Base-by-base conservation (phyloP, 306 rosid genomes). In the Fagus crenata region DNA sequence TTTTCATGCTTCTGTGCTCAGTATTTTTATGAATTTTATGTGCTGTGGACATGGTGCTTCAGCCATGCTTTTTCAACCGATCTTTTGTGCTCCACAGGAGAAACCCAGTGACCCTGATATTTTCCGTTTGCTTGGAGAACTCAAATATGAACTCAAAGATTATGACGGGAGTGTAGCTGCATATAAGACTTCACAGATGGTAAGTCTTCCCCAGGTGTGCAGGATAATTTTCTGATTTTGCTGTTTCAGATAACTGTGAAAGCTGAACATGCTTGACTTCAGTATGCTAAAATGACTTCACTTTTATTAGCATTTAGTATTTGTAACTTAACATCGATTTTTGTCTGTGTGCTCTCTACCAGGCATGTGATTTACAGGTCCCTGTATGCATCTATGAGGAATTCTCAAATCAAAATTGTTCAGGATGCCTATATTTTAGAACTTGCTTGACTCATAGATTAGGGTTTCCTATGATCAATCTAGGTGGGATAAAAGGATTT, bases 61-160 rank as follows among this genome's bases (percentile, higher is more conserved):
- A 65, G 41, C 67, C 51, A 14, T 73, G 74, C 53, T 61, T 33
- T 31, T 51, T 75, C 40, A 78, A 53, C 65, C 67, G 33, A 43
- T 75, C 49, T 72, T 56, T 80, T 59, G 32, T 69, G 72, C 72
- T 69, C 60, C 70, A 41, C 68, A 94, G 97, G 96, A 80, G 86
- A 92, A 85, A 83, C 87, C 91, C 67, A 85, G 70, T 79, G 96
- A 94, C 76, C 90, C 95, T 46, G 94, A 92, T 69, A 89, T 89
- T 82, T 92, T 85, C 42, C 97, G 91, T 80, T 88, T 94, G 90
- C 98, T 94, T 80, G 98, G 97, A 71, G 98, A 92, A 78, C 93
- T 92, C 35, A 90, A 89, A 83, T 90, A 85, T 71, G 89, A 87
- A 43, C 90, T 90, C 72, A 92, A 87, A 75, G 98, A 94, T 76